Evolutionary conservation across 78 protist species (phyloP).

Genomic region (Thecamonas trahens): DNA sequence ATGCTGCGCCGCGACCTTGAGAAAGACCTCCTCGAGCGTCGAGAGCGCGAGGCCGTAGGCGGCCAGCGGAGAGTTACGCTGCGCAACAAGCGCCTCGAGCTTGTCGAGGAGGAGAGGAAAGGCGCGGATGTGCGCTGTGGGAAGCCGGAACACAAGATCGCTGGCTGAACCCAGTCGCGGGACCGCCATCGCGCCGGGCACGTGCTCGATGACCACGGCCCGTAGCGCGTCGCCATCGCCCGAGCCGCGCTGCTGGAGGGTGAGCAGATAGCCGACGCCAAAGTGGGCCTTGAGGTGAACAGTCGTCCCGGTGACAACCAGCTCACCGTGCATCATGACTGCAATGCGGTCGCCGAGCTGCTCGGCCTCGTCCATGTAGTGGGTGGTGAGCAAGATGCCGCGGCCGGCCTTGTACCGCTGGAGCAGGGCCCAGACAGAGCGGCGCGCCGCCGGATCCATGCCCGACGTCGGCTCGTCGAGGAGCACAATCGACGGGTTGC

Average conservation of each 20-base stretch:
- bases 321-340: slow-evolving; percentile 63
- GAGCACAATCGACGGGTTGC: no score
- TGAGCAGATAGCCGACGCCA: slow-evolving; percentile 74
- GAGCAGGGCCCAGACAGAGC: slow-evolving; percentile 54
- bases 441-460: slow-evolving; percentile 40
- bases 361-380: slow-evolving; percentile 87
- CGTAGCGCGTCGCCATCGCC: not conserved
- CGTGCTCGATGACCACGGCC: no score
- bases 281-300: slow-evolving; percentile 54
- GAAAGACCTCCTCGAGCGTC: slow-evolving; percentile 28
- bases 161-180: no score
- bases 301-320: slow-evolving; percentile 52
- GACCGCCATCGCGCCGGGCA: no score
- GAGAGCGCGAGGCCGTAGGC: not conserved
- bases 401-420: slow-evolving; percentile 18
- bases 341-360: slow-evolving; percentile 62
- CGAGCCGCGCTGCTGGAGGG: not conserved
- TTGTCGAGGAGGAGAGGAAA: no score
- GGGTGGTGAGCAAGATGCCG: slow-evolving; percentile 58
- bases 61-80: no score
- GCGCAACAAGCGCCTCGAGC: no score
- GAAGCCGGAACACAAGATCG: no score
- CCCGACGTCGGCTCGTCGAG: slow-evolving; percentile 62
- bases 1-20: not conserved
- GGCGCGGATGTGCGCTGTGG: no score